Evolutionary conservation across 1,139 yeast genomes (phyloP).

Genomic region (Saccharomyces hybrid): DNA sequence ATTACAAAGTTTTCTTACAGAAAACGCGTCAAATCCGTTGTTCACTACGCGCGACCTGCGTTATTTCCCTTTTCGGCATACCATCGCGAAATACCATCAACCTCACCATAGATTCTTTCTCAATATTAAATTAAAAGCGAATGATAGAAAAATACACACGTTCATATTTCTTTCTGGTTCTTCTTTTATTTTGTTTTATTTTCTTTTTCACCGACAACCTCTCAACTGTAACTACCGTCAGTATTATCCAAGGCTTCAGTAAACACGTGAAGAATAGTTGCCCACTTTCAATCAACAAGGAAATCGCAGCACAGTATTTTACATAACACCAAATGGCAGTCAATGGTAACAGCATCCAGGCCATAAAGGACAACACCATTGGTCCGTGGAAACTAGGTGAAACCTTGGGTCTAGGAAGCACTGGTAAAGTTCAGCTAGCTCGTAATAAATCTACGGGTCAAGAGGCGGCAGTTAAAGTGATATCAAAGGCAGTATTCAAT

Average conservation of each 20-base stretch:
- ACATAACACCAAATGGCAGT: not conserved
- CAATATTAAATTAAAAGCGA: not conserved
- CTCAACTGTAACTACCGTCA: not conserved
- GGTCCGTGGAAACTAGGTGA: conserved; percentile 98
- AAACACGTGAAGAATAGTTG: not conserved
- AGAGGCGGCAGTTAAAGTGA: conserved; percentile 93
- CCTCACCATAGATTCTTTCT: not conserved
- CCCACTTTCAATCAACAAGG: not conserved
- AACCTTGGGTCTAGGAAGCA: conserved; percentile 89
- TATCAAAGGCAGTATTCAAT: conserved; percentile 68
- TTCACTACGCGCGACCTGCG: not conserved
- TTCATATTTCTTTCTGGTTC: not conserved
- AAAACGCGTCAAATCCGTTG: not conserved
- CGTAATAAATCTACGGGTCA: conserved; percentile 77
- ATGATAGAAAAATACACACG: not conserved
- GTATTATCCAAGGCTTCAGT: not conserved
- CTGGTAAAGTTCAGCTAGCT: conserved; percentile 90
- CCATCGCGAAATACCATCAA: not conserved
- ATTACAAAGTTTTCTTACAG: not conserved
- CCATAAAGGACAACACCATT: conserved; percentile 38
- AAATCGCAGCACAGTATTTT: not conserved
- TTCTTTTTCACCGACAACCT: not conserved
- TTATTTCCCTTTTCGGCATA: not conserved
- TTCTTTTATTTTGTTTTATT: not conserved
- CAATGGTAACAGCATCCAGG: conserved; percentile 14